phyloP scores from a whole-genome alignment of 2,329 filamentous ascomycete species.

The Aspergillus alliaceus region DNA sequence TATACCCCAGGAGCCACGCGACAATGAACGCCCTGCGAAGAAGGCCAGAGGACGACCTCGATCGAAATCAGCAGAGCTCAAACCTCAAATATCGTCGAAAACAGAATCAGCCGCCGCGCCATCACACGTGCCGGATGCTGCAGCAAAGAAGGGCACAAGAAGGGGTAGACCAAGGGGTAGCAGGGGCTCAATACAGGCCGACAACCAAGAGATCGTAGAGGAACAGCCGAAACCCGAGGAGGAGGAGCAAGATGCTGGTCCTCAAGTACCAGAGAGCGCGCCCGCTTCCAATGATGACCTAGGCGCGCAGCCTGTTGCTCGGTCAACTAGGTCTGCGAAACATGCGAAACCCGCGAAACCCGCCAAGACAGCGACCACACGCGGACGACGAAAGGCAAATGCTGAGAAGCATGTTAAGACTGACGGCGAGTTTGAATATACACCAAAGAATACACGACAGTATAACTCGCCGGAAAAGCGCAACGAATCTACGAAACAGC shows the following conservation, averaged over 20 bases:
- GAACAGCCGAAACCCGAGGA: conserved; percentile 46
- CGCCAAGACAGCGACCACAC: conserved; percentile 20
- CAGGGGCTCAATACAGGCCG: conserved; percentile 26
- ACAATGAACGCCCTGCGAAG: conserved; percentile 39
- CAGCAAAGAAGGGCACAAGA: conserved; percentile 19
- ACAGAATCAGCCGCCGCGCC: conserved; percentile 21
- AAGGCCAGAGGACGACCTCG: conserved; percentile 38
- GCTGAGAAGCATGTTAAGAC: conserved; percentile 29
- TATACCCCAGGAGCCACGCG: conserved; percentile 27
- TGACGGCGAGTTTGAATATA: conserved; percentile 45
- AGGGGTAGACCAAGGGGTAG: conserved; percentile 35
- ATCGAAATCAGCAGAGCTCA: conserved; percentile 45
- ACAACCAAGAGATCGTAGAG: conserved; percentile 27
- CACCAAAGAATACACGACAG: conserved; percentile 31
- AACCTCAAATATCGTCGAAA: conserved; percentile 30
- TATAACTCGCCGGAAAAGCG: conserved; percentile 19
- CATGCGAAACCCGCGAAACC: no score
- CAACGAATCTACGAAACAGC: conserved; percentile 21
- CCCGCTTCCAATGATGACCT: conserved; percentile 28
- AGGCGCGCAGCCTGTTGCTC: conserved; percentile 16
- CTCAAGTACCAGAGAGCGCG: conserved; percentile 24
- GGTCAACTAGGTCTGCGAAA: conserved; percentile 15
- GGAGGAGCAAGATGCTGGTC: conserved; percentile 27
- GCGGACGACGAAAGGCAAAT: conserved; percentile 27
- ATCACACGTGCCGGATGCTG: conserved; percentile 19